Evolutionary conservation across 768 basidiomycete genomes (phyloP).

Genomic region (Pleurotus pulmonarius): DNA sequence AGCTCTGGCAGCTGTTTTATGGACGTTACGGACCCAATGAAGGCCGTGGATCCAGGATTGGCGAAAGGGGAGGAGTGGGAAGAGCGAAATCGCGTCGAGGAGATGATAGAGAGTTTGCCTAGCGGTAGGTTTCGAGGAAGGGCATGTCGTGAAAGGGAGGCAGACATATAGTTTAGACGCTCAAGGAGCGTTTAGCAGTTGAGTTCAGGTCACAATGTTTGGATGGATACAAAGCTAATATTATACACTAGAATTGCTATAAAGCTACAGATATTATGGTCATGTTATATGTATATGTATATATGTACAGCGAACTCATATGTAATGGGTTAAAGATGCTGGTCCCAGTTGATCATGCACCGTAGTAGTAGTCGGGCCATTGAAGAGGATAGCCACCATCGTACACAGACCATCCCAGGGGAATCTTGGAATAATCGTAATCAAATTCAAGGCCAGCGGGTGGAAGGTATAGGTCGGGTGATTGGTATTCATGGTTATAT

Average conservation of each 20-base stretch:
- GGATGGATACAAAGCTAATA: not conserved
- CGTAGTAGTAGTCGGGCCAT: not conserved
- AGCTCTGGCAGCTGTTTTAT: conserved; percentile 34
- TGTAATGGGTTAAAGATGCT: too few species aligned
- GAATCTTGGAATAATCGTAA: not conserved
- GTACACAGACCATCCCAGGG: not conserved
- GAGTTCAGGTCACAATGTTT: too few species aligned
- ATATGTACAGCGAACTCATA: too few species aligned
- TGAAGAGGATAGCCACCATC: not conserved
- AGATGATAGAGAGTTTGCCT: too few species aligned
- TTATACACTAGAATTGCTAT: not conserved
- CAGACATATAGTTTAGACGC: not conserved
- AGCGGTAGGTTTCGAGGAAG: too few species aligned
- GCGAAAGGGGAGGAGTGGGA: conserved; percentile 14
- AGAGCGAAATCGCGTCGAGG: not conserved
- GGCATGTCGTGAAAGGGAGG: not conserved
- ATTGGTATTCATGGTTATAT: not conserved
- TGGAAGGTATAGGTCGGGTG: not conserved
- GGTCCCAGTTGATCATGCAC: not conserved
- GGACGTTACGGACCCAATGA: conserved; percentile 34
- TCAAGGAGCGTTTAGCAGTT: not conserved
- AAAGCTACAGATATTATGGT: too few species aligned
- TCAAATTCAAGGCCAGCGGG: not conserved
- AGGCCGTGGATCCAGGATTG: conserved; percentile 29
- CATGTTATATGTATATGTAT: too few species aligned